These are phyloP conservation scores for Colletotrichum spinosum DNA, from an alignment of 2,329 filamentous ascomycete species.

Conservation along the genomic window DNA sequence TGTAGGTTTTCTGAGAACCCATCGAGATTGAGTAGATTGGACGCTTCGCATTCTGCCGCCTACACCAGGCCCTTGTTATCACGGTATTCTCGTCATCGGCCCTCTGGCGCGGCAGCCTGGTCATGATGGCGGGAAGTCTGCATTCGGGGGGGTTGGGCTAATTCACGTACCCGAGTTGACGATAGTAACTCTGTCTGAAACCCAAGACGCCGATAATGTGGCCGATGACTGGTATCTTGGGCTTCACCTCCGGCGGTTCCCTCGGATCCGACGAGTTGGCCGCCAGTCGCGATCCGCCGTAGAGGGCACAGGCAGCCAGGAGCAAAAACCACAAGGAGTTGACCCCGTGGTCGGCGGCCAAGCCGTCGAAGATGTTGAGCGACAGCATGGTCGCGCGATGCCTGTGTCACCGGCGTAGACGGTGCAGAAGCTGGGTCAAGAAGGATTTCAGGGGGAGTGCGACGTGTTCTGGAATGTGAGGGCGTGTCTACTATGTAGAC, in stretches of 20 bases:
- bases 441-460: too few relatives aligned
- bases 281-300: background rate
- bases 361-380: background rate
- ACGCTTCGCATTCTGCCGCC: constrained; percentile 39
- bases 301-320: constrained; percentile 23
- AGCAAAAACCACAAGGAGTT: constrained; percentile 39
- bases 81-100: too few relatives aligned
- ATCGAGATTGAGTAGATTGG: constrained; percentile 59
- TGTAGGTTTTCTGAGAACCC: constrained; percentile 54
- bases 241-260: constrained; percentile 56
- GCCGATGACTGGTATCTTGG: constrained; percentile 56
- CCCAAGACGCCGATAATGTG: constrained; percentile 57
- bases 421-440: too few relatives aligned
- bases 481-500: too few relatives aligned
- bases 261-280: constrained; percentile 41
- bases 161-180: constrained; percentile 50
- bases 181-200: constrained; percentile 50
- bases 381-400: background rate
- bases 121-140: background rate
- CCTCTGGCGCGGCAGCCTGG: background rate
- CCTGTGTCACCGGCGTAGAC: too few relatives aligned
- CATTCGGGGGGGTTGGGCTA: background rate
- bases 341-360: constrained; percentile 44
- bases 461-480: too few relatives aligned
- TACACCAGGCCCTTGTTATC: background rate